phyloP scores from a whole-genome alignment of 805 yeast genomes.

The Zygosaccharomyces lentus region DNA sequence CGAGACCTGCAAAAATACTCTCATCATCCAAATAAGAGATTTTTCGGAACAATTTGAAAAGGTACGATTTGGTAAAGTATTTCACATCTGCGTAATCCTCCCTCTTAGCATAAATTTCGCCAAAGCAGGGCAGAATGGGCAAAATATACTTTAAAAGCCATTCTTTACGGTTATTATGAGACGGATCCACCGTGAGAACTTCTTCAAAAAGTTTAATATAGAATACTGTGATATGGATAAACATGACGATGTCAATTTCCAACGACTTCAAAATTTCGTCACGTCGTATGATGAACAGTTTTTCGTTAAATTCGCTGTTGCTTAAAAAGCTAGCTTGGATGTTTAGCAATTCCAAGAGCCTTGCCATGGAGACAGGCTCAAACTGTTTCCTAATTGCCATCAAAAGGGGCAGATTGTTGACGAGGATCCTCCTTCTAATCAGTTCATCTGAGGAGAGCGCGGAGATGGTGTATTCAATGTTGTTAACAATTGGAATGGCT shows the following conservation, averaged over 20 bases:
- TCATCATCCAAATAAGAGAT: conserved; percentile 25
- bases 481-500: conserved; percentile 20
- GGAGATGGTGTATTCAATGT: conserved; percentile 23
- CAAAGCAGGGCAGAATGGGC: conserved; percentile 17
- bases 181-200: not conserved
- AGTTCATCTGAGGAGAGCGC: conserved; percentile 20
- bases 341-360: conserved; percentile 24
- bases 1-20: conserved; percentile 17
- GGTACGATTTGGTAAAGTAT: conserved; percentile 18
- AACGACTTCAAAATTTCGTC: conserved; percentile 15
- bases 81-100: conserved; percentile 21
- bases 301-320: conserved; percentile 18
- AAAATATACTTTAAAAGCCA: conserved; percentile 18
- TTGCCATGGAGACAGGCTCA: conserved; percentile 17
- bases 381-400: conserved; percentile 14
- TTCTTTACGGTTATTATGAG: conserved; percentile 3
- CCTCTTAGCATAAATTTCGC: conserved; percentile 18
- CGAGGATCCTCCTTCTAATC: conserved; percentile 22
- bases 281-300: conserved; percentile 18
- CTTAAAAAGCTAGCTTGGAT: conserved; percentile 13
- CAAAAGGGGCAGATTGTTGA: conserved; percentile 20
- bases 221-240: conserved; percentile 24
- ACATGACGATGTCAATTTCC: conserved; percentile 23
- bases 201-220: conserved; percentile 16
- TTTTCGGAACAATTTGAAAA: conserved; percentile 25